A percentile compares a stretch with the other conserved stretches of the same genome.
These are phyloP conservation scores for Suillus hirtellus DNA, from an alignment of 768 basidiomycete genomes.

Conservation along the genomic window DNA sequence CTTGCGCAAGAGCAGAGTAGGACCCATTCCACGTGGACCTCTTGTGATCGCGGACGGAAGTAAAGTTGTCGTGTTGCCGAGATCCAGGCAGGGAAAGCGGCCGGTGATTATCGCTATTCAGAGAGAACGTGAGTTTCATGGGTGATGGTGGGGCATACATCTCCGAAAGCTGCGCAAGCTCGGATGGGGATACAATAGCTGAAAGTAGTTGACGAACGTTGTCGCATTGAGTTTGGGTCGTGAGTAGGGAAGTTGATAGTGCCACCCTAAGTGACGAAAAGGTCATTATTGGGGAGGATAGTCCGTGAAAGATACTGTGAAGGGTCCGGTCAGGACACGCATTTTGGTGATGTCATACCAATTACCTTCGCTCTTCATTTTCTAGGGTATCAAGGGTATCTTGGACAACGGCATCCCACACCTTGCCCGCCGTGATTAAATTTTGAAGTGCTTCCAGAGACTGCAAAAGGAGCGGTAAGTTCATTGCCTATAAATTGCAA, in stretches of 20 bases:
- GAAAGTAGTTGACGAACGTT: constrained; percentile 77
- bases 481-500: constrained; percentile 5
- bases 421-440: constrained; percentile 62
- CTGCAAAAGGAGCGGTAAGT: constrained; percentile 34
- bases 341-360: neutral
- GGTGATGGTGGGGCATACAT: constrained; percentile 89
- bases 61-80: constrained; percentile 19
- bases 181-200: constrained; percentile 69
- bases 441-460: constrained; percentile 67
- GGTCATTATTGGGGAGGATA: constrained; percentile 37
- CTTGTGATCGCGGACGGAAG: constrained; percentile 41
- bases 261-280: constrained; percentile 56
- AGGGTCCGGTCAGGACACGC: constrained; percentile 6
- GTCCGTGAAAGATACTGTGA: constrained; percentile 39
- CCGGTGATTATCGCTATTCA: constrained; percentile 33
- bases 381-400: constrained; percentile 68
- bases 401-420: constrained; percentile 75
- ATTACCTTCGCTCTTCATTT: constrained; percentile 66
- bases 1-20: constrained; percentile 50
- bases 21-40: constrained; percentile 79
- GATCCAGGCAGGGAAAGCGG: constrained; percentile 47
- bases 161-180: constrained; percentile 76
- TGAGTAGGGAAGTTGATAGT: constrained; percentile 71
- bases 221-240: constrained; percentile 79
- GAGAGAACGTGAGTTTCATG: constrained; percentile 25